Percentiles rank a stretch among this genome's conserved stretches.
phyloP scores from a whole-genome alignment of 2,329 filamentous ascomycete genomes.

The Dactylonectria estremocensis region DNA sequence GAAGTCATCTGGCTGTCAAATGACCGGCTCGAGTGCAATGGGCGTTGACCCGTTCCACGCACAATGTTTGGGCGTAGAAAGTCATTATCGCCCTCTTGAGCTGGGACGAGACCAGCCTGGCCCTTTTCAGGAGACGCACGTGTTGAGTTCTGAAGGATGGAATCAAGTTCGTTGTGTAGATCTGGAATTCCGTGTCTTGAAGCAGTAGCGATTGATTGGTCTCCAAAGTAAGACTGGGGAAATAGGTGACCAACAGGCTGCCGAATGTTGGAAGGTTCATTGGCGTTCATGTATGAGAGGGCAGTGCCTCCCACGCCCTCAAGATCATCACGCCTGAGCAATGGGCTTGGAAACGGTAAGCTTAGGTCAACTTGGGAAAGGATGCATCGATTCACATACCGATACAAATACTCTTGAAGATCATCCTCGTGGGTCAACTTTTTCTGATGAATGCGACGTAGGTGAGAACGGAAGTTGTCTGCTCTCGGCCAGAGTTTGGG shows the following conservation, averaged over 20 bases:
- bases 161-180: constrained; percentile 18
- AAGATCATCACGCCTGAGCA: constrained; percentile 39
- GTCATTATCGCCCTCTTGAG: constrained; percentile 38
- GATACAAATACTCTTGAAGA: constrained; percentile 54
- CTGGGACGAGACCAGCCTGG: constrained; percentile 31
- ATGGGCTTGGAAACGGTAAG: constrained; percentile 27
- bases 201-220: background rate
- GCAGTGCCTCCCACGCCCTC: constrained; percentile 49
- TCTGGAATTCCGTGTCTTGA: constrained; percentile 24
- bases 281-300: constrained; percentile 40
- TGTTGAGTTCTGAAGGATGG: constrained; percentile 26
- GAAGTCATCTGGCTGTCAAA: background rate
- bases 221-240: constrained; percentile 17
- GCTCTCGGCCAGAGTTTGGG: constrained; percentile 83
- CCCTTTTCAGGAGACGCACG: constrained; percentile 36
- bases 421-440: constrained; percentile 56
- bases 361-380: background rate
- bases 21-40: constrained; percentile 1
- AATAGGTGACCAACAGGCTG: constrained; percentile 31
- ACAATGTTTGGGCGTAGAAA: constrained; percentile 36
- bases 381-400: constrained; percentile 23
- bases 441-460: constrained; percentile 75
- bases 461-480: constrained; percentile 90
- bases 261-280: constrained; percentile 29
- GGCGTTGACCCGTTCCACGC: constrained; percentile 19